phyloP scores from a whole-genome alignment of 73 alveolate species.

The Paramecium tetraurelia region DNA sequence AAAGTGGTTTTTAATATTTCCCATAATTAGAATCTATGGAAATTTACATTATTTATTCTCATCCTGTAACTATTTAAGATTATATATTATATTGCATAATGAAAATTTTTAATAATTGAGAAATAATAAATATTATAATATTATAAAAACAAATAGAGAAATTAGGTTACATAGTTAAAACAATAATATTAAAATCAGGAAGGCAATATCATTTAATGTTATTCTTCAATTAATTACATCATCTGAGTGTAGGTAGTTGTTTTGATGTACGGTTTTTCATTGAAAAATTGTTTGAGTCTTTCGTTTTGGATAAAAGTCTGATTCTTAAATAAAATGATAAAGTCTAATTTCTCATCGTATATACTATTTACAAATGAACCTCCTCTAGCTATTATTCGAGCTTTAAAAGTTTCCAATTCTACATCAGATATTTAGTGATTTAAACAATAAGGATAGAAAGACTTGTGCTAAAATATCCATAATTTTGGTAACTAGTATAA shows the following conservation, averaged over 20 bases:
- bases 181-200: background rate
- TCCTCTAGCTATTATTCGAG: conserved; percentile 41
- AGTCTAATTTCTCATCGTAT: background rate
- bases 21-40: too few relatives aligned
- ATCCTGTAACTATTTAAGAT: too few relatives aligned
- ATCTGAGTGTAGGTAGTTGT: background rate
- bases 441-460: background rate
- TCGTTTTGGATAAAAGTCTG: background rate
- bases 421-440: background rate
- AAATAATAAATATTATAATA: too few relatives aligned
- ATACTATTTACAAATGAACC: background rate
- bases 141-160: background rate
- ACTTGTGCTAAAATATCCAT: background rate
- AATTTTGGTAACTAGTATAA: background rate
- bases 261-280: background rate
- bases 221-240: background rate
- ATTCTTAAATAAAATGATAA: background rate
- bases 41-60: too few relatives aligned
- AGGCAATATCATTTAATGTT: background rate
- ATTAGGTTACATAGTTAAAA: background rate
- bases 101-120: too few relatives aligned
- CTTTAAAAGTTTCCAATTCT: background rate
- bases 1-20: too few relatives aligned
- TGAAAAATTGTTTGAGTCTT: background rate
- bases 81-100: too few relatives aligned